Base-by-base conservation (phyloP, 2,329 filamentous ascomycete species). In the Neonectria punicea region DNA sequence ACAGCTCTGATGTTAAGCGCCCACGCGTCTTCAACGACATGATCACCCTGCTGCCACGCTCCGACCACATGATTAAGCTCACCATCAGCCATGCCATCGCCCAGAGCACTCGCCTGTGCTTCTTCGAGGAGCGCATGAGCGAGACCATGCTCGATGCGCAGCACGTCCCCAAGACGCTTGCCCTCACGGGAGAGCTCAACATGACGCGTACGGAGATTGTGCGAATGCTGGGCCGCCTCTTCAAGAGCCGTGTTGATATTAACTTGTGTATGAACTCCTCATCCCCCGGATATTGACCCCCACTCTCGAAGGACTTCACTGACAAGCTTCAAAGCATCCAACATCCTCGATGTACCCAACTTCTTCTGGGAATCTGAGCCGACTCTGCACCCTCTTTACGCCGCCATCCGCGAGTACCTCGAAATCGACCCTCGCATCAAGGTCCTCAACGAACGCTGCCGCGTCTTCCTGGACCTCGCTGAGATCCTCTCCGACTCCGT, bases 341-440 rank as follows among this genome's bases (percentile, higher is more conserved):
- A 98, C 77, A 95, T 98, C 78, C 91, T 98, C 63, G 94, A 98
- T 79, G 93, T 97, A 1, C 95, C 95, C 66, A 97, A 95, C 78
- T 98, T 98, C 86, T 97, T 98, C 86, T 99, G 96, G 96, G 94
- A 98, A 78, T 93, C 93, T 11, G 96, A 99, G 77, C 96, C 96
- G 18, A 98, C 93, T 0, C 86, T 99, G 0, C 93, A 98, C 77
- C 96, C 96, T 0, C 89, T 99, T 30, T 99, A 99, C 82, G 90
- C 89, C 64, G 96, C 94, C 65, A 93, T 98, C 55, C 93, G 96
- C 73, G 96, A 98, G 79, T 99, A 99, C 77, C 91, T 99, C 66
- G 96, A 99, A 77, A 98, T 99, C 78, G 95, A 97, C 75, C 93
- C 92, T 8, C 93, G 96, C 59, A 97, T 97, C 77, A 93, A 97